These are phyloP conservation scores for Populus pruinosa DNA, from an alignment of 345 rosid species.

Conservation along the genomic window DNA sequence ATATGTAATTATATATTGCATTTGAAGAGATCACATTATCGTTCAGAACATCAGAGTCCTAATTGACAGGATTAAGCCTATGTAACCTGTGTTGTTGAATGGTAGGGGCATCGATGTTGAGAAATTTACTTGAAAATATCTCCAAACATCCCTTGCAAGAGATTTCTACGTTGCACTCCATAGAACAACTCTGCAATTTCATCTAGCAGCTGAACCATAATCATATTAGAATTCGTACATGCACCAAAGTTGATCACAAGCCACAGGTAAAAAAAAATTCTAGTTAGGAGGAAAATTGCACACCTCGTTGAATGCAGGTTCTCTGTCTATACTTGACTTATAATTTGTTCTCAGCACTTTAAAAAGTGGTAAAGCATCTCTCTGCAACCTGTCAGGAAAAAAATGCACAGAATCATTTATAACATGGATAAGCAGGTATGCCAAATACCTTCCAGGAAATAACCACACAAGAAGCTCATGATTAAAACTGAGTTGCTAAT, in stretches of 20 bases:
- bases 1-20: neutral
- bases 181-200: slow-evolving; percentile 77
- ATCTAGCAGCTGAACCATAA: slow-evolving; percentile 66
- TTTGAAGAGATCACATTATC: neutral
- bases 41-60: neutral
- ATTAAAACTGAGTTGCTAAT: neutral
- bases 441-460: neutral
- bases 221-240: slow-evolving; percentile 13
- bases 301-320: slow-evolving; percentile 84
- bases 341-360: slow-evolving; percentile 70
- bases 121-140: slow-evolving; percentile 65
- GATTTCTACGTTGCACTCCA: slow-evolving; percentile 78
- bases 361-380: slow-evolving; percentile 95
- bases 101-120: neutral
- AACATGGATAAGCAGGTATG: neutral
- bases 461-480: neutral
- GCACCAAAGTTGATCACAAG: neutral
- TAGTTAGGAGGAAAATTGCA: neutral
- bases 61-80: neutral
- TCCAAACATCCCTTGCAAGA: slow-evolving; percentile 82
- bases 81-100: neutral
- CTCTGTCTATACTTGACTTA: slow-evolving; percentile 73
- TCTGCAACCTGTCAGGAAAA: slow-evolving; percentile 56
- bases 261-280: neutral
- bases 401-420: neutral